Evolutionary conservation across 495 filamentous ascomycete species (phyloP).

Genomic region (Geoglossum glabrum): DNA sequence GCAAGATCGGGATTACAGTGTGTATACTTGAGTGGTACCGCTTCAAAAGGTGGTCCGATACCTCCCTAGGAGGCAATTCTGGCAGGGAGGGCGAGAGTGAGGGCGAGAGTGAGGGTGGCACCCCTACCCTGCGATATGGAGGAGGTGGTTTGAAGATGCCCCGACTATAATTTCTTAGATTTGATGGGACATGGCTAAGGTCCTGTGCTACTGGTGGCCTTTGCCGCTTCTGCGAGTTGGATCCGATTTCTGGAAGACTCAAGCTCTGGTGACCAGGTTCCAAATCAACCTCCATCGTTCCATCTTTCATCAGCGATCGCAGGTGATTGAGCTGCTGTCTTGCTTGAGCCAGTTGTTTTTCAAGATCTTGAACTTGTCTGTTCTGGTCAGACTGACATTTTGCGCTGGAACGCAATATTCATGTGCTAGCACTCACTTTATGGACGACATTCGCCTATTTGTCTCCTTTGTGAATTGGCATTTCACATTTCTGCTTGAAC

Average conservation of each 20-base stretch:
- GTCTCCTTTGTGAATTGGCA: conserved; percentile 99
- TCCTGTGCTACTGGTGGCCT: conserved; percentile 41
- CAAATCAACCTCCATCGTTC: conserved; percentile 39
- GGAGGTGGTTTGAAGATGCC: conserved; percentile 71
- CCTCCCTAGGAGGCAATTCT: conserved; percentile 45
- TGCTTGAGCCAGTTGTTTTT: conserved; percentile 65
- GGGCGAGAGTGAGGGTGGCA: conserved; percentile 30
- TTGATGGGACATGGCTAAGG: conserved; percentile 46
- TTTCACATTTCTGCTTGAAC: conserved; percentile 81
- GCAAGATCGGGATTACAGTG: conserved; percentile 59
- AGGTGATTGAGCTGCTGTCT: conserved; percentile 54
- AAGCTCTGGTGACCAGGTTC: conserved; percentile 32
- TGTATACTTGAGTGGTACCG: conserved; percentile 64
- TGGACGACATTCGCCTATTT: conserved; percentile 94
- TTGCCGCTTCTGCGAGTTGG: conserved; percentile 30
- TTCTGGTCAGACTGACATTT: not conserved
- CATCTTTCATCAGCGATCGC: conserved; percentile 31
- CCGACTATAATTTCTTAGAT: conserved; percentile 50
- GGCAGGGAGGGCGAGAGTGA: conserved; percentile 35
- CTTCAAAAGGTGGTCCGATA: conserved; percentile 54
- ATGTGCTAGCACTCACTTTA: conserved; percentile 40
- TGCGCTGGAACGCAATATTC: not conserved
- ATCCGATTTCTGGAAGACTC: conserved; percentile 49
- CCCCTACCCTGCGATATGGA: conserved; percentile 38
- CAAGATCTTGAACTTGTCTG: conserved; percentile 85